Evolutionary conservation across 2,329 filamentous ascomycete genomes (phyloP).

Genomic region (Aspergillus chevalieri): DNA sequence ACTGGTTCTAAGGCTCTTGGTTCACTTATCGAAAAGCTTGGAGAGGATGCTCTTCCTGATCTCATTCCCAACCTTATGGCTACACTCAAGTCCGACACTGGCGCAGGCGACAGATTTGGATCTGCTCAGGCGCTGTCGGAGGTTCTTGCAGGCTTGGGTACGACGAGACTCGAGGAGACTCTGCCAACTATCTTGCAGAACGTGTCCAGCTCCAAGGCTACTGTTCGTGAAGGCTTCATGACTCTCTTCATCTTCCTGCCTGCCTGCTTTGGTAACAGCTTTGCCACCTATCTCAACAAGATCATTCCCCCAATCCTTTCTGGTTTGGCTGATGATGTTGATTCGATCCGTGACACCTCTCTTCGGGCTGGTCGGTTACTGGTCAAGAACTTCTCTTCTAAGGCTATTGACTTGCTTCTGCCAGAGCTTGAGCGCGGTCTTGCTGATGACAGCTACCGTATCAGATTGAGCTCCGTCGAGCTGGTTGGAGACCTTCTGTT

Average conservation of each 20-base stretch:
- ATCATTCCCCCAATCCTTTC: slow-evolving; percentile 94
- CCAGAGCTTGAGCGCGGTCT: slow-evolving; percentile 93
- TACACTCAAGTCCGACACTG: slow-evolving; percentile 93
- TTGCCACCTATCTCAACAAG: slow-evolving; percentile 87
- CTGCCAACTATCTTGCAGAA: slow-evolving; percentile 95
- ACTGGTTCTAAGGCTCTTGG: slow-evolving; percentile 94
- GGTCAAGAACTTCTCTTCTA: slow-evolving; percentile 96
- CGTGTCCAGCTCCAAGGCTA: slow-evolving; percentile 80
- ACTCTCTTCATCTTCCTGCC: slow-evolving; percentile 98
- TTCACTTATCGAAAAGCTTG: slow-evolving; percentile 95
- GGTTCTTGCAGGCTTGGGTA: slow-evolving; percentile 90
- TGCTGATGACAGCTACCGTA: slow-evolving; percentile 95
- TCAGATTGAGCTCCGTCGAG: slow-evolving; percentile 96
- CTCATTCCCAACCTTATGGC: slow-evolving; percentile 97
- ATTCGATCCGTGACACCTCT: slow-evolving; percentile 95
- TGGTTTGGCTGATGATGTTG: slow-evolving; percentile 90
- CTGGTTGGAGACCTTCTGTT: slow-evolving; percentile 94
- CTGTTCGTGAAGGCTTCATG: slow-evolving; percentile 97
- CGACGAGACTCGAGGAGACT: slow-evolving; percentile 86
- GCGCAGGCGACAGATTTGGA: slow-evolving; percentile 89
- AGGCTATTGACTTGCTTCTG: slow-evolving; percentile 86
- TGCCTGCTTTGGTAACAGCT: slow-evolving; percentile 98
- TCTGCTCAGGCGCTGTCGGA: slow-evolving; percentile 95
- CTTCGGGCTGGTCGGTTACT: slow-evolving; percentile 86
- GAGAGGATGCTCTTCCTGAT: slow-evolving; percentile 92